phyloP scores from a whole-genome alignment of 352 stramenopile species.

The Globisporangium paroecandrum region DNA sequence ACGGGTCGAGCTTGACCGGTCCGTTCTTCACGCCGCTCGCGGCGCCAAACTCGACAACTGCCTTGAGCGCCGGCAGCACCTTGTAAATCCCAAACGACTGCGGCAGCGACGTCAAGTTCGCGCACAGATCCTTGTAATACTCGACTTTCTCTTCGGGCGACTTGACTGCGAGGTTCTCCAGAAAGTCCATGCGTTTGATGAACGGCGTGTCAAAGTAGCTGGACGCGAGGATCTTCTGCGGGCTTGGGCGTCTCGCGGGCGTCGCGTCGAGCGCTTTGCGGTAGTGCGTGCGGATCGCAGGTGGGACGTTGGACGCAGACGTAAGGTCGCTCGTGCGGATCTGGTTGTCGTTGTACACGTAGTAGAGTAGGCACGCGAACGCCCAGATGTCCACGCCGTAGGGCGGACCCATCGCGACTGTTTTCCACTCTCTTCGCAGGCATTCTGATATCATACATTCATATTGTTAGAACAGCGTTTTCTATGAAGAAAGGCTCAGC shows the following conservation, averaged over 20 bases:
- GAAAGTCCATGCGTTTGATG: slow-evolving; percentile 91
- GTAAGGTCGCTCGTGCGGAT: slow-evolving; percentile 54
- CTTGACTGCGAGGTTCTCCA: slow-evolving; percentile 93
- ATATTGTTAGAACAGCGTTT: not conserved
- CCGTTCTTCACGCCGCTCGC: slow-evolving; percentile 50
- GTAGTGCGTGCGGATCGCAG: slow-evolving; percentile 60
- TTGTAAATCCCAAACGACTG: slow-evolving; percentile 81
- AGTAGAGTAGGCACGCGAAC: slow-evolving; percentile 77
- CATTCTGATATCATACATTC: slow-evolving; percentile 45
- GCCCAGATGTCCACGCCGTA: slow-evolving; percentile 72
- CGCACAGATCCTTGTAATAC: slow-evolving; percentile 92
- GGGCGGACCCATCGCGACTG: slow-evolving; percentile 42
- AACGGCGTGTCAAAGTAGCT: slow-evolving; percentile 92
- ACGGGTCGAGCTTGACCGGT: slow-evolving; percentile 75
- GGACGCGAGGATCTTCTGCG: slow-evolving; percentile 86
- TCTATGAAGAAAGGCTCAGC: not conserved
- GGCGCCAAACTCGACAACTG: slow-evolving; percentile 78
- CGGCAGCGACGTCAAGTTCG: slow-evolving; percentile 64
- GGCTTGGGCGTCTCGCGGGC: slow-evolving; percentile 55
- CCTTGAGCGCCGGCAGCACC: slow-evolving; percentile 80
- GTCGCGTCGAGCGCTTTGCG: slow-evolving; percentile 83
- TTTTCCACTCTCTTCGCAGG: slow-evolving; percentile 75
- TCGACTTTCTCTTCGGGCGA: slow-evolving; percentile 91
- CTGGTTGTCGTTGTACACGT: slow-evolving; percentile 73
- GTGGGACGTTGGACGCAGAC: slow-evolving; percentile 60